Evolutionary conservation across 2,329 filamentous ascomycete species (phyloP).

Genomic region (Hymenoscyphus repandus): DNA sequence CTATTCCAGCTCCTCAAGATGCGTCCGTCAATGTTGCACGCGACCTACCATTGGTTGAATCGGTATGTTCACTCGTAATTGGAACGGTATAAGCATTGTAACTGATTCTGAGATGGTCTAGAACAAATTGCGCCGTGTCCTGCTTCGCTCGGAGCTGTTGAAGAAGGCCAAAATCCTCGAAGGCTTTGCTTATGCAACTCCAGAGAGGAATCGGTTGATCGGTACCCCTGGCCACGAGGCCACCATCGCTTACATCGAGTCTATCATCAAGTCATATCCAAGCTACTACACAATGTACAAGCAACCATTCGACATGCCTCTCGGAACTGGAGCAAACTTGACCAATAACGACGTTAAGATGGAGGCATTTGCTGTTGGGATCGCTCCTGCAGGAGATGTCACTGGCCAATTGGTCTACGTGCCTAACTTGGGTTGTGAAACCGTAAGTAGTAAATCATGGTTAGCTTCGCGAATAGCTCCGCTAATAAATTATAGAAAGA

Average conservation of each 20-base stretch:
- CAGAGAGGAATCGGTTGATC: slow-evolving; percentile 15
- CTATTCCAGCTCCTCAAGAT: background rate
- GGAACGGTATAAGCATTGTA: background rate
- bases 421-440: slow-evolving; percentile 16
- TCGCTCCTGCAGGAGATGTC: slow-evolving; percentile 11
- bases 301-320: slow-evolving; percentile 36
- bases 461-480: background rate
- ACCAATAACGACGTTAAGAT: slow-evolving; percentile 7
- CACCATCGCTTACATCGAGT: slow-evolving; percentile 41
- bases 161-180: slow-evolving; percentile 14
- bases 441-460: slow-evolving; percentile 1
- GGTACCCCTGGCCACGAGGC: slow-evolving; percentile 31
- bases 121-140: slow-evolving; percentile 15
- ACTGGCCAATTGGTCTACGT: slow-evolving; percentile 13
- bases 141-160: slow-evolving; percentile 13
- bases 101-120: background rate
- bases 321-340: slow-evolving; percentile 8
- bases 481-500: slow-evolving; percentile 37
- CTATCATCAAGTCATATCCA: slow-evolving; percentile 29
- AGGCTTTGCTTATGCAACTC: slow-evolving; percentile 14
- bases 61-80: slow-evolving; percentile 5
- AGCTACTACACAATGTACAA: slow-evolving; percentile 37
- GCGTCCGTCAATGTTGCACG: slow-evolving; percentile 3
- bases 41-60: slow-evolving; percentile 17
- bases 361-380: slow-evolving; percentile 10